Evolutionary conservation across 345 rosid species (phyloP).

Genomic region (Euphorbia pulcherrima): DNA sequence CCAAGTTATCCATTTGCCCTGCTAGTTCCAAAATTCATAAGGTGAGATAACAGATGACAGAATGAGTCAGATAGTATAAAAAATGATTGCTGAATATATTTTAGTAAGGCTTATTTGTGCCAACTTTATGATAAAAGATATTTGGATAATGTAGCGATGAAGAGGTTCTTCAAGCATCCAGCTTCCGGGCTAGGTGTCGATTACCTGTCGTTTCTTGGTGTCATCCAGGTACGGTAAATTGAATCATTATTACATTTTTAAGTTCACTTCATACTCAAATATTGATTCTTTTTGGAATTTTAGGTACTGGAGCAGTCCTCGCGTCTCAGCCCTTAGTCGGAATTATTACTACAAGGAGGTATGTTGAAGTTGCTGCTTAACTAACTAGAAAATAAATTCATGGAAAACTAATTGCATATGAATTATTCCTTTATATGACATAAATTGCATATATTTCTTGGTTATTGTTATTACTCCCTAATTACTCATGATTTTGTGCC

Average conservation of each 20-base stretch:
- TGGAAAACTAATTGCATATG: neutral
- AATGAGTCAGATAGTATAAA: neutral
- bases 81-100: conserved; percentile 7
- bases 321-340: conserved; percentile 99
- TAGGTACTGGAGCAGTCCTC: conserved; percentile 88
- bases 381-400: neutral
- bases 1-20: conserved; percentile 88
- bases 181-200: conserved; percentile 82
- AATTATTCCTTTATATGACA: too few species aligned
- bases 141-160: conserved; percentile 56
- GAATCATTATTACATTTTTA: conserved; percentile 5
- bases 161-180: conserved; percentile 77
- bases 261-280: conserved; percentile 18
- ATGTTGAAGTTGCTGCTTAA: conserved; percentile 22
- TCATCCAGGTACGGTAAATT: conserved; percentile 62
- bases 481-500: too few species aligned
- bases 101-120: neutral
- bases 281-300: conserved; percentile 22
- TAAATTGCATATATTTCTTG: neutral
- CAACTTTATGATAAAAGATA: conserved; percentile 17
- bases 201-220: conserved; percentile 94
- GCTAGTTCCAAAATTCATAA: conserved; percentile 75
- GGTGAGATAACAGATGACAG: conserved; percentile 37
- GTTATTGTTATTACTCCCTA: too few species aligned
- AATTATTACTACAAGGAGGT: conserved; percentile 96